Evolutionary conservation across 75 land plant genomes (phyloP).

Genomic region (Sequoia sempervirens): DNA sequence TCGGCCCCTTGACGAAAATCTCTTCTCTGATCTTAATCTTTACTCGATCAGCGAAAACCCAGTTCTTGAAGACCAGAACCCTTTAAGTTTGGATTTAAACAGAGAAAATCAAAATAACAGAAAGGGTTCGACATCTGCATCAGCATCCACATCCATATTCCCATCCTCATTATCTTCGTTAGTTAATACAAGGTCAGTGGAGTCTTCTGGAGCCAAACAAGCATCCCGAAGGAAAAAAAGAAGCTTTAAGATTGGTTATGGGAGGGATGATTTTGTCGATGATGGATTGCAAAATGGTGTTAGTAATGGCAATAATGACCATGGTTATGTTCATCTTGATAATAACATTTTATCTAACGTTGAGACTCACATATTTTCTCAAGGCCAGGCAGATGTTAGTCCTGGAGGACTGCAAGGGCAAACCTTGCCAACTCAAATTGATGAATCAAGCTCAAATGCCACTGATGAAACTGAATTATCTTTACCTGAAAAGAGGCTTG

Average conservation of each 20-base stretch:
- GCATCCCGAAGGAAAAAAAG: conserved; percentile 29
- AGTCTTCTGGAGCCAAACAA: conserved; percentile 3
- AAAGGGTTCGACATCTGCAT: neutral
- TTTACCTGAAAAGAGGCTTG: neutral
- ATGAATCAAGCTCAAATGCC: neutral
- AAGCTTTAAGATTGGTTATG: conserved; percentile 43
- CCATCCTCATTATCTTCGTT: neutral
- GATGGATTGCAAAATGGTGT: conserved; percentile 1
- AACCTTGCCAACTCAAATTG: neutral
- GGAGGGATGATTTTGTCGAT: conserved; percentile 16
- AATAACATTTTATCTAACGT: neutral
- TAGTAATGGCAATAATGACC: conserved; percentile 7
- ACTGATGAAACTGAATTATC: neutral
- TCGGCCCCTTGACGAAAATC: conserved; percentile 44
- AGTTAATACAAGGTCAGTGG: neutral
- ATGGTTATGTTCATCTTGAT: neutral
- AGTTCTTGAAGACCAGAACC: neutral
- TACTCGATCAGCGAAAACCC: conserved; percentile 2
- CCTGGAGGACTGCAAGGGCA: neutral
- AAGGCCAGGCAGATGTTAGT: neutral
- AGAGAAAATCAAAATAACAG: conserved; percentile 13
- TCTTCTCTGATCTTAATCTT: conserved; percentile 51
- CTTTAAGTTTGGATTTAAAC: conserved; percentile 19
- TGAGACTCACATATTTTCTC: neutral
- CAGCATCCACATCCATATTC: neutral